Conservation (phyloP, 2,329 filamentous ascomycete genomes). For the Paecilomyces sp. region DNA sequence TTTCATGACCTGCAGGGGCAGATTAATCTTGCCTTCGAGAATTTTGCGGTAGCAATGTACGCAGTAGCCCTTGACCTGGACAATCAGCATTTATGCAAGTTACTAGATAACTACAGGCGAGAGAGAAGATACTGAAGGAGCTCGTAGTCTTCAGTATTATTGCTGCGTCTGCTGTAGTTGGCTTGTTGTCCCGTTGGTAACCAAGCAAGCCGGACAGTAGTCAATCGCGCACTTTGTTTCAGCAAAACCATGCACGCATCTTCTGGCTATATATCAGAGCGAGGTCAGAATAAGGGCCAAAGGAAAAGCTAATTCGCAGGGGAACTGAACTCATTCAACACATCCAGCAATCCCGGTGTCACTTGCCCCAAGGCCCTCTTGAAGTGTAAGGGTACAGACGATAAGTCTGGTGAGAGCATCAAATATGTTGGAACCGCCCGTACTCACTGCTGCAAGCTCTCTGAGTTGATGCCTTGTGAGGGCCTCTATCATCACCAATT, state of each 20-base stretch:
- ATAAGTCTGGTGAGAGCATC: neutral
- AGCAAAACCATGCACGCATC: neutral
- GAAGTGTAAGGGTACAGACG: neutral
- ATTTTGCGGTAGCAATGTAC: too few species aligned
- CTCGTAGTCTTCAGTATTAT: too few species aligned
- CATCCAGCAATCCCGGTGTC: neutral
- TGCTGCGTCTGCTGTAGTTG: too few species aligned
- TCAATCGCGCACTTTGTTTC: neutral
- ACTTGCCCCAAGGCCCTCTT: neutral
- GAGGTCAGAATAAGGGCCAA: neutral
- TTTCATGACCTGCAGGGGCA: too few species aligned
- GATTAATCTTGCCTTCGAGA: too few species aligned
- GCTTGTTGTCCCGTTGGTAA: neutral
- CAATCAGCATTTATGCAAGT: too few species aligned
- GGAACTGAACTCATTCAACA: neutral
- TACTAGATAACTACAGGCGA: too few species aligned
- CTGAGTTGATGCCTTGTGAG: neutral
- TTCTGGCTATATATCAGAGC: neutral
- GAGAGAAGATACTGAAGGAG: too few species aligned
- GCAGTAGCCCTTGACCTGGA: too few species aligned
- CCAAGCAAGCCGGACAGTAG: neutral
- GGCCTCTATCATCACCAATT: neutral
- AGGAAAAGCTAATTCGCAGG: neutral
- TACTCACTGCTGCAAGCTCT: neutral
- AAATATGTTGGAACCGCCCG: neutral